A percentile compares a stretch with the other conserved stretches of the same genome.
phyloP scores from a whole-genome alignment of 345 rosid genomes.

The Linum lewisii region DNA sequence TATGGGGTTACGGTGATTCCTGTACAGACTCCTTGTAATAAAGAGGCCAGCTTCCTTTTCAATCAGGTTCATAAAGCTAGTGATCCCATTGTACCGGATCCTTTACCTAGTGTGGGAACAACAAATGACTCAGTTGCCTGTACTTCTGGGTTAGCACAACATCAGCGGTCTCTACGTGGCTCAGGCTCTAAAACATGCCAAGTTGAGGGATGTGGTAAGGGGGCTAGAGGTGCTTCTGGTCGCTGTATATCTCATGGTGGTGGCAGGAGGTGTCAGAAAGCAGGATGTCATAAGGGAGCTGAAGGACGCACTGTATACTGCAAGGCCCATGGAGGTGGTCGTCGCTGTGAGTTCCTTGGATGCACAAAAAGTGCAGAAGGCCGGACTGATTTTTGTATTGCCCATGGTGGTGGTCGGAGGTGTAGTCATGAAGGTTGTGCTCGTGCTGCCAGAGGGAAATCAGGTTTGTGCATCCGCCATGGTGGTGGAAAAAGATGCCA shows the following conservation, averaged over 20 bases:
- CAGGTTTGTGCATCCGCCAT: slow-evolving; percentile 88
- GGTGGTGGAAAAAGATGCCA: slow-evolving; percentile 99
- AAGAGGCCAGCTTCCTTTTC: slow-evolving; percentile 35
- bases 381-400: slow-evolving; percentile 86
- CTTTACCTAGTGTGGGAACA: slow-evolving; percentile 49
- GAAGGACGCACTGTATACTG: slow-evolving; percentile 97
- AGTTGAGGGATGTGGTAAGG: slow-evolving; percentile 93
- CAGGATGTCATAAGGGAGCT: slow-evolving; percentile 91
- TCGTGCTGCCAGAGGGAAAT: slow-evolving; percentile 94
- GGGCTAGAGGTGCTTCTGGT: slow-evolving; percentile 98
- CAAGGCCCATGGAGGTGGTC: slow-evolving; percentile 98
- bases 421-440: slow-evolving; percentile 73
- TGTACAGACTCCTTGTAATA: slow-evolving; percentile 25
- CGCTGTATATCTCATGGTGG: slow-evolving; percentile 98
- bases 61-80: slow-evolving; percentile 29
- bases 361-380: slow-evolving; percentile 99
- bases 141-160: slow-evolving; percentile 63
- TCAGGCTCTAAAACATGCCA: slow-evolving; percentile 63
- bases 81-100: slow-evolving; percentile 38
- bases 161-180: slow-evolving; percentile 44
- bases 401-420: slow-evolving; percentile 96
- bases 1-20: slow-evolving; percentile 31
- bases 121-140: slow-evolving; percentile 77
- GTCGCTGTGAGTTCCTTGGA: slow-evolving; percentile 87
- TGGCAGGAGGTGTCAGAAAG: slow-evolving; percentile 86